Percentiles rank a stretch among this genome's conserved stretches.
Conservation (phyloP, 2,329 filamentous ascomycete genomes). For the Cadophora malorum region DNA sequence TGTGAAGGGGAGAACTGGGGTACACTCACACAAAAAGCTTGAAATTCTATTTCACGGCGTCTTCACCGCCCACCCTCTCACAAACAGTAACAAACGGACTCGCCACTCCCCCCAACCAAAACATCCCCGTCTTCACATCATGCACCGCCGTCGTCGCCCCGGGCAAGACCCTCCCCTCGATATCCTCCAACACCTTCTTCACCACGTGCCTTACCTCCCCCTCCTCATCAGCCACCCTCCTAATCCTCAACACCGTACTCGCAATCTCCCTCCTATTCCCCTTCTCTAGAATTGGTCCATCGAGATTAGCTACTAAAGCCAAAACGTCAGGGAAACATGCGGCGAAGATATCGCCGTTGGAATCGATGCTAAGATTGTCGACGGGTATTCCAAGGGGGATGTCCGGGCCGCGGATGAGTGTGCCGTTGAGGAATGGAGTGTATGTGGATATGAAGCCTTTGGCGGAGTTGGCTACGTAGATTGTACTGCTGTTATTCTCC, state of each 20-base stretch:
- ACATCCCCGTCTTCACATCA: conserved; percentile 40
- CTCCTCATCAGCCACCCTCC: conserved; percentile 26
- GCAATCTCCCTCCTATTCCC: conserved; percentile 23
- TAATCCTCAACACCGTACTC: conserved; percentile 37
- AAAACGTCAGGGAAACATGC: conserved; percentile 43
- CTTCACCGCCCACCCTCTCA: not conserved
- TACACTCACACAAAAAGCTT: no score
- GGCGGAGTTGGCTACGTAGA: conserved; percentile 43
- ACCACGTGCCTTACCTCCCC: conserved; percentile 7
- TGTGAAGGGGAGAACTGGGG: no score
- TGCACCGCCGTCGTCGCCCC: conserved; percentile 38
- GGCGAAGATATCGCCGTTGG: conserved; percentile 43
- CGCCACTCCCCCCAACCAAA: conserved; percentile 39
- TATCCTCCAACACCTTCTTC: conserved; percentile 45
- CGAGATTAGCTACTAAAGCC: conserved; percentile 33
- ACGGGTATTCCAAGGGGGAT: conserved; percentile 44
- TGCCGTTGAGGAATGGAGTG: conserved; percentile 8
- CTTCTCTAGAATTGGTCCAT: conserved; percentile 23
- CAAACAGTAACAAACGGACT: conserved; percentile 34
- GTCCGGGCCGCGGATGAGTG: conserved; percentile 21
- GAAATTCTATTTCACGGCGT: no score
- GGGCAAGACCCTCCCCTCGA: conserved; percentile 36
- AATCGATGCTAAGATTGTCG: conserved; percentile 46
- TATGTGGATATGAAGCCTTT: conserved; percentile 41
- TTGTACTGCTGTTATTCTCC: conserved; percentile 22